Base-by-base conservation (phyloP, 176 grass and related monocot genomes). In the Lolium rigidum region DNA sequence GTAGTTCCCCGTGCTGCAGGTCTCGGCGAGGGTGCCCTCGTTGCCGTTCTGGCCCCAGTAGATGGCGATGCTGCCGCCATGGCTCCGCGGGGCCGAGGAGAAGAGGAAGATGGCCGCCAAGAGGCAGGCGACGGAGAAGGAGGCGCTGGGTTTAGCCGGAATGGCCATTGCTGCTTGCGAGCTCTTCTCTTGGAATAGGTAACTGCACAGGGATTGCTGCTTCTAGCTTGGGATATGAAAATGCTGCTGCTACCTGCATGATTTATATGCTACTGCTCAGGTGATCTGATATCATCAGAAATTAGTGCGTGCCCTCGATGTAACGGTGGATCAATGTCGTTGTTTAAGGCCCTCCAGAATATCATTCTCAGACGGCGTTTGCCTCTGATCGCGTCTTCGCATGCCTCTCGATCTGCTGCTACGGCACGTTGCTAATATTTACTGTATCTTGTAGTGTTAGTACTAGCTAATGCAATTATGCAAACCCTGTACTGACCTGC, bases 41-140 rank as follows among this genome's bases (percentile, higher is more conserved):
- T 82, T 66, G 82, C 88, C 85, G 56, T 90, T 78, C 62, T 93
- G 88, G 82, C 92, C 92, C 88, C 92, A 93, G 82, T 93, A 93
- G 54, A 93, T 59, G 41, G 70, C 70, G 70, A 72, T 72, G 70
- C 69, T 75, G 22, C 47, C 72, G 47, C 72, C 47, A 1, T 74
- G 70, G 70, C 44, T 74, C 44, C 21, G 44, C 3, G 70, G 13
- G 57, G 78, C 18, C 0, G 66, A 71, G 11, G 82, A 79, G 38
- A 61, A 12, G 0, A 89, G 41, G 71, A 88, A 44, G 37, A 73
- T 74, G 70, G 70, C 58, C 63, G 48, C 48, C 49, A 76, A 49
- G 12, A 74, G 43, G 70, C 44, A 49, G 13, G 21, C 21, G 12
- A 49, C 14, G 44, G 70, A 74, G 20, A 74, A 49, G 70, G 70